These are phyloP conservation scores for Puccinia hordei DNA, from an alignment of 1,284 basidiomycete species.

Conservation along the genomic window DNA sequence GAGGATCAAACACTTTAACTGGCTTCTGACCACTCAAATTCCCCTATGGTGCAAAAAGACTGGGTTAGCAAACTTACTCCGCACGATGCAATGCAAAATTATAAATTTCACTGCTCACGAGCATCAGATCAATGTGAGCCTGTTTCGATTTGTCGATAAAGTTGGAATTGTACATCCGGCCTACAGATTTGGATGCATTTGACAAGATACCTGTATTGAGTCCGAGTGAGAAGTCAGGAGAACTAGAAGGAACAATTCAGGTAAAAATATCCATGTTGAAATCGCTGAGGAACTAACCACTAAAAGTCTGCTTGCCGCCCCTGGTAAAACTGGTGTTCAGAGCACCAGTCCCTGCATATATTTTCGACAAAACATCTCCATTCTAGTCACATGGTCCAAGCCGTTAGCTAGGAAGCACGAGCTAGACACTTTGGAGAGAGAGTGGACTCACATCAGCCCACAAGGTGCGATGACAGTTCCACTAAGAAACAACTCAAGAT, in stretches of 20 bases:
- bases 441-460: constrained; percentile 73
- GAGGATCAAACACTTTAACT: constrained; percentile 89
- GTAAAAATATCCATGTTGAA: too few relatives aligned
- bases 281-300: constrained; percentile 19
- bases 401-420: neutral
- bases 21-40: constrained; percentile 83
- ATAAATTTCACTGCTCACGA: constrained; percentile 65
- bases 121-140: constrained; percentile 87
- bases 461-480: constrained; percentile 83
- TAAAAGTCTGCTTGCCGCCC: constrained; percentile 80
- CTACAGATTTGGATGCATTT: constrained; percentile 92
- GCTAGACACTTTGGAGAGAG: neutral
- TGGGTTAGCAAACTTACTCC: constrained; percentile 5
- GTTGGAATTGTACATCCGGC: constrained; percentile 92
- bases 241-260: neutral
- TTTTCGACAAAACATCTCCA: constrained; percentile 79
- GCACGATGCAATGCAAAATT: neutral
- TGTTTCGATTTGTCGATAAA: constrained; percentile 97
- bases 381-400: constrained; percentile 62
- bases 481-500: constrained; percentile 66
- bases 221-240: neutral
- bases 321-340: constrained; percentile 94
- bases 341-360: constrained; percentile 95
- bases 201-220: constrained; percentile 73
- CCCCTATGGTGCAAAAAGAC: constrained; percentile 66